phyloP scores from a whole-genome alignment of 306 rosid species.

The Adenanthera pavonina region DNA sequence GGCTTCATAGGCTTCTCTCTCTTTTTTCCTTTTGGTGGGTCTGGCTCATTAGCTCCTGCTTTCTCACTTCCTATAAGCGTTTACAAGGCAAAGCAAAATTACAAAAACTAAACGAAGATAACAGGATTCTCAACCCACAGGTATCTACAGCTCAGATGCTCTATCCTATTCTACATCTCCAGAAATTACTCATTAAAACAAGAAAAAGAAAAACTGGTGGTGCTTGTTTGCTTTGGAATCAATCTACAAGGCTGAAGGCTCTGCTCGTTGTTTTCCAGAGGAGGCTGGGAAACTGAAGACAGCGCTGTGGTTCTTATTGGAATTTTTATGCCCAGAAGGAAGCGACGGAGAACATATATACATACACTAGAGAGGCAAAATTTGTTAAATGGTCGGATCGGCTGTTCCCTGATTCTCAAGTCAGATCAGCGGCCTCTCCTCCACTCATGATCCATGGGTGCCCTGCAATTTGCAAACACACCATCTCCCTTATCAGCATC shows the following conservation, averaged over 20 bases:
- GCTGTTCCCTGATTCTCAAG: constrained; percentile 28
- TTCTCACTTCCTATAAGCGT: constrained; percentile 47
- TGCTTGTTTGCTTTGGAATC: constrained; percentile 27
- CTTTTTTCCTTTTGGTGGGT: background rate
- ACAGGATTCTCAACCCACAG: constrained; percentile 37
- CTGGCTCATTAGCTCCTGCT: constrained; percentile 16
- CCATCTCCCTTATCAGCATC: constrained; percentile 15
- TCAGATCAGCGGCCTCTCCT: constrained; percentile 44
- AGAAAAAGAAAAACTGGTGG: background rate
- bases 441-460: constrained; percentile 85
- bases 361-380: constrained; percentile 14
- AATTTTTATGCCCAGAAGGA: background rate
- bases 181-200: too few relatives aligned
- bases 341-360: constrained; percentile 4
- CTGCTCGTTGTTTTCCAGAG: background rate
- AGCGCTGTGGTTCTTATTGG: constrained; percentile 3
- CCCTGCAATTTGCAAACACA: constrained; percentile 61
- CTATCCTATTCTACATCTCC: constrained; percentile 1
- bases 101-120: constrained; percentile 34
- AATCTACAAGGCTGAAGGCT: background rate
- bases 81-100: background rate
- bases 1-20: background rate
- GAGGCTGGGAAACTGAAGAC: background rate
- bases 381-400: constrained; percentile 1
- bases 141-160: constrained; percentile 45